Evolutionary conservation across 2,329 filamentous ascomycete genomes (phyloP).

Genomic region (Calcarisporium arbuscula): DNA sequence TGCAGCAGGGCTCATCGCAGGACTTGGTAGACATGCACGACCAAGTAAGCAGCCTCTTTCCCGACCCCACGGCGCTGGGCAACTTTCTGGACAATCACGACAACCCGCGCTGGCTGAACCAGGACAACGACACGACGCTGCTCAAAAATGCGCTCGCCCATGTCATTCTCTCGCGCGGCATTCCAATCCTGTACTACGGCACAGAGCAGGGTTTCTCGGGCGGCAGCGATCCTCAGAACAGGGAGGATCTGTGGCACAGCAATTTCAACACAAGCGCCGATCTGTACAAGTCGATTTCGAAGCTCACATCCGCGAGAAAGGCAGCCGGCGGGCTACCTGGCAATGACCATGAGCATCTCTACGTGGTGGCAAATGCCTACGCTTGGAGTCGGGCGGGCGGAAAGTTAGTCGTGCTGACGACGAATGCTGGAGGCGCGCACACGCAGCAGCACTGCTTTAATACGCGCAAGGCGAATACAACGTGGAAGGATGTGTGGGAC

Average conservation of each 20-base stretch:
- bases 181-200: slow-evolving; percentile 60
- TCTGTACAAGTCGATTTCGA: slow-evolving; percentile 38
- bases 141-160: slow-evolving; percentile 57
- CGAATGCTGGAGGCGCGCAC: slow-evolving; percentile 33
- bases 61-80: slow-evolving; percentile 39
- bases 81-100: slow-evolving; percentile 57
- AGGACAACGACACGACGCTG: slow-evolving; percentile 46
- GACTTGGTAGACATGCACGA: slow-evolving; percentile 32
- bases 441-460: slow-evolving; percentile 35
- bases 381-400: slow-evolving; percentile 38
- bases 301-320: slow-evolving; percentile 39
- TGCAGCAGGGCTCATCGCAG: slow-evolving; percentile 30
- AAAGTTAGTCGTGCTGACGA: slow-evolving; percentile 38
- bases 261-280: slow-evolving; percentile 38
- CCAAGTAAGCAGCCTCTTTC: slow-evolving; percentile 27
- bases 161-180: slow-evolving; percentile 54
- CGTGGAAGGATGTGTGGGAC: slow-evolving; percentile 34
- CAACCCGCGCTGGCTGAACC: slow-evolving; percentile 44
- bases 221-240: slow-evolving; percentile 41
- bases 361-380: slow-evolving; percentile 34
- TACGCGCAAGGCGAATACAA: slow-evolving; percentile 27
- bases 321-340: slow-evolving; percentile 35
- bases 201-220: slow-evolving; percentile 55
- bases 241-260: slow-evolving; percentile 54
- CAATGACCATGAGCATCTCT: slow-evolving; percentile 38